A percentile compares a stretch with the other conserved stretches of the same genome.
phyloP scores from a whole-genome alignment of 2,329 filamentous ascomycete species.

The Cercospora canescens region DNA sequence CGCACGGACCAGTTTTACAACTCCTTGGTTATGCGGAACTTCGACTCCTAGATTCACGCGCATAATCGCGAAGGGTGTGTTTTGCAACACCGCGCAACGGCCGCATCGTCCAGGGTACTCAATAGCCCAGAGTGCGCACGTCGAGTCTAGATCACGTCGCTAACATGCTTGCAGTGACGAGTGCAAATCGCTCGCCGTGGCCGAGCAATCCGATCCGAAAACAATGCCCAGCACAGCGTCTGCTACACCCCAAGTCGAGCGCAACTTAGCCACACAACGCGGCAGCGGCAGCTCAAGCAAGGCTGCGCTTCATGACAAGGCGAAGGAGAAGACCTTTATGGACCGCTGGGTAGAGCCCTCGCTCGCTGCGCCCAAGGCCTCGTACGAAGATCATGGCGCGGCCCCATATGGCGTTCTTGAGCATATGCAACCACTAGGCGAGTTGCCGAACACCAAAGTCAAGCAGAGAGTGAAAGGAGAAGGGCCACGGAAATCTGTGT shows the following conservation, averaged over 20 bases:
- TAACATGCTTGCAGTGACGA: conserved; percentile 20
- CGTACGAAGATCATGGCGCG: conserved; percentile 76
- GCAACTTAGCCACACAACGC: neutral
- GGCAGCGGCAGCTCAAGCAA: conserved; percentile 40
- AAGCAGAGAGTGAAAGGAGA: conserved; percentile 56
- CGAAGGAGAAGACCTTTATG: conserved; percentile 37
- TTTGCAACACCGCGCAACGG: conserved; percentile 11
- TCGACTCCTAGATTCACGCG: conserved; percentile 1
- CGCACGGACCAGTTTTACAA: neutral
- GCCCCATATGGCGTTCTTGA: conserved; percentile 72
- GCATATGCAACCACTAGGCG: conserved; percentile 80
- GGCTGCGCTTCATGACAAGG: conserved; percentile 30
- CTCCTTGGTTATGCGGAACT: neutral
- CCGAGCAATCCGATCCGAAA: conserved; percentile 4
- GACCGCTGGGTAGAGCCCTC: conserved; percentile 56
- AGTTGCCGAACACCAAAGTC: conserved; percentile 64
- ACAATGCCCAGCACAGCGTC: conserved; percentile 8
- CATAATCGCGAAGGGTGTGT: conserved; percentile 8
- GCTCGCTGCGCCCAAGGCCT: conserved; percentile 57
- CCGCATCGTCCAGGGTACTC: conserved; percentile 19
- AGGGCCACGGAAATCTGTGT: conserved; percentile 42
- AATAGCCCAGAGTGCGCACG: neutral
- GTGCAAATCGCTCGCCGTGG: conserved; percentile 3
- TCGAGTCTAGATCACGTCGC: conserved; percentile 1
- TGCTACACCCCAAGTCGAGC: conserved; percentile 12